Evolutionary conservation across 1,139 yeast species (phyloP).

Genomic region (Zygosaccharomyces pseudobailii): DNA sequence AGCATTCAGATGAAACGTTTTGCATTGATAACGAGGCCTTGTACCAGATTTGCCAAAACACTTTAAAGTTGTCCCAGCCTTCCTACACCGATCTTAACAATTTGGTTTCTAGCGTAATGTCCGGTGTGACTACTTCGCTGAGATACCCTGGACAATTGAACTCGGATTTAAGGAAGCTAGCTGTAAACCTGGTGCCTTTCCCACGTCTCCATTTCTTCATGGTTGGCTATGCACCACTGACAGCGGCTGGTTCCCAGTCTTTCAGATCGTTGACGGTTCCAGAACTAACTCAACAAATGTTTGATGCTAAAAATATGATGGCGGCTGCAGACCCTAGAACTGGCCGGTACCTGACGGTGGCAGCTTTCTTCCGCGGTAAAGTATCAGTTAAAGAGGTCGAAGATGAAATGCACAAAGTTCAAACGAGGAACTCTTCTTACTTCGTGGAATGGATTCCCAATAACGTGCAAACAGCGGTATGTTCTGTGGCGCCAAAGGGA

Average conservation of each 20-base stretch:
- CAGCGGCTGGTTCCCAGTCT: conserved; percentile 71
- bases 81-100: conserved; percentile 71
- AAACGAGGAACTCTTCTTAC: conserved; percentile 71
- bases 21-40: conserved; percentile 93
- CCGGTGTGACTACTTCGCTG: conserved; percentile 81
- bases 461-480: conserved; percentile 90
- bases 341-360: conserved; percentile 91
- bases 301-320: conserved; percentile 90
- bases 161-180: conserved; percentile 85
- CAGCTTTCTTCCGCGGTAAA: conserved; percentile 90
- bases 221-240: conserved; percentile 91
- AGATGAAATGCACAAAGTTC: conserved; percentile 84
- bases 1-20: conserved; percentile 86
- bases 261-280: conserved; percentile 84
- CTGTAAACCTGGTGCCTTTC: conserved; percentile 90
- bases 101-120: conserved; percentile 85
- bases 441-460: conserved; percentile 97
- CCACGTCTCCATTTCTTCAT: conserved; percentile 92
- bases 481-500: conserved; percentile 84
- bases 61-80: conserved; percentile 76
- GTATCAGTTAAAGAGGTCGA: conserved; percentile 90
- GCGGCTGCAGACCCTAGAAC: conserved; percentile 89
- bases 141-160: conserved; percentile 94
- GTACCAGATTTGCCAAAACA: conserved; percentile 81
- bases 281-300: conserved; percentile 89